Conservation (phyloP, 345 rosid species). For the Anacardium occidentale region DNA sequence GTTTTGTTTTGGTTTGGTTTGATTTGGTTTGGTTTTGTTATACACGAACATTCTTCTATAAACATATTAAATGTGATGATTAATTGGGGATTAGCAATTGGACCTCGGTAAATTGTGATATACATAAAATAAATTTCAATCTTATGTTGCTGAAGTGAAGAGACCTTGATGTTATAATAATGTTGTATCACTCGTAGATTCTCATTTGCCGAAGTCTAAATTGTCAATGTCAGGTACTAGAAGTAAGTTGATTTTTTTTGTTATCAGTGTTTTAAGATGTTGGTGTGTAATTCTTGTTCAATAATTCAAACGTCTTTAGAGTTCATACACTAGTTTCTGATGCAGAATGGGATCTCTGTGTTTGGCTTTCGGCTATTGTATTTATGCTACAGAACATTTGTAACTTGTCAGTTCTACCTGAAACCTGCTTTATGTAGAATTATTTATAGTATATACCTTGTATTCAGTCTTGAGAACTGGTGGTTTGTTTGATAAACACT, state of each 20-base stretch:
- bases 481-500: not conserved
- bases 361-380: not conserved
- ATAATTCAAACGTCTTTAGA: not conserved
- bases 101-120: not conserved
- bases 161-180: no score
- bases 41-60: not conserved
- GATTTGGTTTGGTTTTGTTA: not conserved
- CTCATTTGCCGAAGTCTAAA: no score
- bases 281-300: not conserved
- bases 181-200: no score
- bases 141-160: no score
- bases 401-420: not conserved
- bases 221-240: no score
- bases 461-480: not conserved
- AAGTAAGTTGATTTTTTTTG: not conserved
- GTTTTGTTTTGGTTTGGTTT: not conserved
- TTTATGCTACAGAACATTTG: not conserved
- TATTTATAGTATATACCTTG: not conserved
- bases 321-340: not conserved
- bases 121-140: no score
- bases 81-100: not conserved
- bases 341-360: slow-evolving; percentile 1
- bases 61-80: slow-evolving; percentile 1
- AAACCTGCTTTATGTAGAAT: not conserved
- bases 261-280: not conserved